Evolutionary conservation across 805 yeast species (phyloP).

Genomic region (Yarrowia hollandica): DNA sequence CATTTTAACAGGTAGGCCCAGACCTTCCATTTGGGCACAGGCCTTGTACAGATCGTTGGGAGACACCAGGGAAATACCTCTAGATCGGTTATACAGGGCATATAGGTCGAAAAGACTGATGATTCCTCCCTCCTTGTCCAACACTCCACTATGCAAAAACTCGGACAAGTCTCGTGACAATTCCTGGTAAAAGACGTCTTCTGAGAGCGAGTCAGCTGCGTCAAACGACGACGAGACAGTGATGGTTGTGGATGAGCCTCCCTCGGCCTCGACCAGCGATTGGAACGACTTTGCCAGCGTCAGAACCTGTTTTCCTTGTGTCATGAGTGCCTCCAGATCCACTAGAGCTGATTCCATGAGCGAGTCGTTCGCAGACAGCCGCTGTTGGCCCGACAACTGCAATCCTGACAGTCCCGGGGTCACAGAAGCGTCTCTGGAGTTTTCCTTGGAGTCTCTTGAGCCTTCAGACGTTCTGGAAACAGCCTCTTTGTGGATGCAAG

Average conservation of each 20-base stretch:
- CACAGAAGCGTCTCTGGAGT: conserved; percentile 9
- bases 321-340: conserved; percentile 74
- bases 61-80: conserved; percentile 65
- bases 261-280: conserved; percentile 17
- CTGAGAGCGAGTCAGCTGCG: conserved; percentile 33
- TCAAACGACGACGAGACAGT: background rate
- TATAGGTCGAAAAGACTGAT: conserved; percentile 63
- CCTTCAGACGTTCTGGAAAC: background rate
- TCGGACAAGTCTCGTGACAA: conserved; percentile 78
- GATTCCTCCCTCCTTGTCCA: conserved; percentile 57
- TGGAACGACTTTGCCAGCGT: conserved; percentile 49
- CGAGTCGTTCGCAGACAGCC: conserved; percentile 57
- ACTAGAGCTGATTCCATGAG: conserved; percentile 68
- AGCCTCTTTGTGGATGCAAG: background rate
- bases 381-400: conserved; percentile 56
- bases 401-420: conserved; percentile 67
- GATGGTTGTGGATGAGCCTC: conserved; percentile 1
- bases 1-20: conserved; percentile 58
- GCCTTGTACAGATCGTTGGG: conserved; percentile 69
- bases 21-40: conserved; percentile 53
- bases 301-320: conserved; percentile 73
- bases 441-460: background rate
- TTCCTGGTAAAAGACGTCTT: conserved; percentile 49
- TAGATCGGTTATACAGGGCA: conserved; percentile 61
- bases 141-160: conserved; percentile 52